Conservation (phyloP, 176 grass and related monocot species). For the Avena insularis region DNA sequence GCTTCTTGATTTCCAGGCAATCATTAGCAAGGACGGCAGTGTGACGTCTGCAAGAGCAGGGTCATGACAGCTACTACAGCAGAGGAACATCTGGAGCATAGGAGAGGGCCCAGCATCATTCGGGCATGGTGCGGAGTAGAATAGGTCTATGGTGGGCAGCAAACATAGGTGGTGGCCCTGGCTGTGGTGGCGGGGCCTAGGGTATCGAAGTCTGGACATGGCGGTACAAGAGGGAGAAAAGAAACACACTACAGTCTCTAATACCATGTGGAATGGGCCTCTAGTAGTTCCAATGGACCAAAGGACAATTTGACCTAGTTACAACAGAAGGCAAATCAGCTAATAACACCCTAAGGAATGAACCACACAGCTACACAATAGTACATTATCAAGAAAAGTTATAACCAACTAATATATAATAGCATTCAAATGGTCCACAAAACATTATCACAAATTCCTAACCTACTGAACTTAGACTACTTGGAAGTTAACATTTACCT, state of each 20-base stretch:
- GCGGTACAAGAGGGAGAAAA: background rate
- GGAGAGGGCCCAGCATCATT: background rate
- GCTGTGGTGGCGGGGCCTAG: background rate
- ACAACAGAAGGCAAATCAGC: background rate
- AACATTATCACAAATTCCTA: background rate
- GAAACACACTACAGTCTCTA: background rate
- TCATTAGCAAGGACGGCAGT: background rate
- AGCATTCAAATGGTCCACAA: background rate
- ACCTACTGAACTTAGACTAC: constrained; percentile 22
- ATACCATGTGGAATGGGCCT: background rate
- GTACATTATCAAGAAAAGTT: background rate
- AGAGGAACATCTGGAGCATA: background rate
- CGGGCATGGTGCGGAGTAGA: background rate
- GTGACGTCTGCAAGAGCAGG: background rate
- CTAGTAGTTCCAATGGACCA: background rate
- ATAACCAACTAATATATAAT: background rate
- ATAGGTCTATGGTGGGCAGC: background rate
- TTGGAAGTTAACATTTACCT: constrained; percentile 54
- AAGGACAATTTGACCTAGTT: background rate
- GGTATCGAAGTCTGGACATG: background rate
- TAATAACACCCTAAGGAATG: background rate
- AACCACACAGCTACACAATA: background rate
- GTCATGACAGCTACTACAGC: background rate
- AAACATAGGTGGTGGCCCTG: background rate
- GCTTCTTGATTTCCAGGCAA: background rate